Conservation (phyloP, 1,284 basidiomycete species). For the Xerocomus amazonicus region DNA sequence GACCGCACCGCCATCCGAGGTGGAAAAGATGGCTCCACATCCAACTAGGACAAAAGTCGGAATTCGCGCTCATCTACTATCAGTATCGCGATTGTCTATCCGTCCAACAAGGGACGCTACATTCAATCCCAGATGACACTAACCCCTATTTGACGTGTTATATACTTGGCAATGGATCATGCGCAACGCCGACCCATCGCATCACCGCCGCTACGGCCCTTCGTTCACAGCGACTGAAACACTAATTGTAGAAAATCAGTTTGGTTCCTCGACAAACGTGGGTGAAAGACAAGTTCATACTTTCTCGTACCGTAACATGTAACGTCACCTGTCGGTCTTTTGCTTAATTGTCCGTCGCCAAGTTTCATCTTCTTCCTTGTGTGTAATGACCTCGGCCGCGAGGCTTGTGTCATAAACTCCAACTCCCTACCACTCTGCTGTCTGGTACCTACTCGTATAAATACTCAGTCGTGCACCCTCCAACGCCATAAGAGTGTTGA, state of each 20-base stretch:
- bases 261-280: neutral
- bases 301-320: neutral
- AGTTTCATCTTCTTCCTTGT: slow-evolving; percentile 4
- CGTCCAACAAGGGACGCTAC: too few species aligned
- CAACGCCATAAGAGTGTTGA: neutral
- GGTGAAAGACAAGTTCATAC: too few species aligned
- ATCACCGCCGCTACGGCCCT: too few species aligned
- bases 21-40: neutral
- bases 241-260: neutral
- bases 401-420: neutral
- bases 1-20: neutral
- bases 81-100: too few species aligned
- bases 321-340: neutral
- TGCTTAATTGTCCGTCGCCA: neutral
- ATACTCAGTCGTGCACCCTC: neutral
- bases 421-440: too few species aligned
- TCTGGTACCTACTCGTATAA: too few species aligned
- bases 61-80: neutral
- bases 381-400: slow-evolving; percentile 3
- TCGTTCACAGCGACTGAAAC: neutral
- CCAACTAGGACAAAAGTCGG: neutral
- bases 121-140: neutral
- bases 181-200: too few species aligned
- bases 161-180: too few species aligned
- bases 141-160: neutral